Evolutionary conservation across 2,329 filamentous ascomycete species (phyloP).

Genomic region (Neofusicoccum umdonicola): DNA sequence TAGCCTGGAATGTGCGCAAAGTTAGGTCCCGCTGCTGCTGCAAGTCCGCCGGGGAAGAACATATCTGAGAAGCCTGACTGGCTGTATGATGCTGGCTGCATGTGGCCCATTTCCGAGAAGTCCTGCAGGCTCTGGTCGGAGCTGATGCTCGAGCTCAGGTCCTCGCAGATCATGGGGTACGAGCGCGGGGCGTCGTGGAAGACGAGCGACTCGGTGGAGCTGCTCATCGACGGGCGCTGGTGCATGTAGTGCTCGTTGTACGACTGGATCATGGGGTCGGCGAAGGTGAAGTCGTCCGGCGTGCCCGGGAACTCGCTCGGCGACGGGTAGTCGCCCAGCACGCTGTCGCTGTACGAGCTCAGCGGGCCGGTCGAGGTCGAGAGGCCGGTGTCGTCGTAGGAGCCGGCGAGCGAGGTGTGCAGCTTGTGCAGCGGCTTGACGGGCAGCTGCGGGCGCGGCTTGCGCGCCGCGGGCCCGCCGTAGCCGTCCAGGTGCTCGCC

Average conservation of each 20-base stretch:
- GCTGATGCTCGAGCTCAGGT: constrained; percentile 46
- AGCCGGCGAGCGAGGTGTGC: constrained; percentile 40
- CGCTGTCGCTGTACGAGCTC: constrained; percentile 47
- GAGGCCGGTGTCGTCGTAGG: constrained; percentile 41
- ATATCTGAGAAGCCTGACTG: constrained; percentile 37
- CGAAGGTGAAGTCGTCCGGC: constrained; percentile 43
- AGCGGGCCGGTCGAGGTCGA: constrained; percentile 47
- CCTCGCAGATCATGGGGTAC: constrained; percentile 35
- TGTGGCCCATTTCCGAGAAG: constrained; percentile 40
- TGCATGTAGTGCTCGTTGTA: constrained; percentile 33
- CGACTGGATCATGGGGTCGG: constrained; percentile 36
- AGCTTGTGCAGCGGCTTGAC: constrained; percentile 42
- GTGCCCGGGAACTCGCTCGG: constrained; percentile 48
- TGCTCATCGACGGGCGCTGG: constrained; percentile 35
- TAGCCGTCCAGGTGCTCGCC: constrained; percentile 39
- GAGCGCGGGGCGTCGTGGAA: constrained; percentile 36
- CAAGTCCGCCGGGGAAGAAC: constrained; percentile 25
- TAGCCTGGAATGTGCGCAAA: constrained; percentile 29
- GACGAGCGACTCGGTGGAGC: constrained; percentile 38
- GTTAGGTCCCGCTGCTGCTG: constrained; percentile 17
- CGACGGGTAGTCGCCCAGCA: constrained; percentile 41
- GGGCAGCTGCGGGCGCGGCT: constrained; percentile 37
- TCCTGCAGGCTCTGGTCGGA: constrained; percentile 46
- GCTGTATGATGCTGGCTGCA: constrained; percentile 32
- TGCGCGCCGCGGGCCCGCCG: constrained; percentile 34